Conservation (phyloP, 2,329 filamentous ascomycete species). For the Bertia moriformis region DNA sequence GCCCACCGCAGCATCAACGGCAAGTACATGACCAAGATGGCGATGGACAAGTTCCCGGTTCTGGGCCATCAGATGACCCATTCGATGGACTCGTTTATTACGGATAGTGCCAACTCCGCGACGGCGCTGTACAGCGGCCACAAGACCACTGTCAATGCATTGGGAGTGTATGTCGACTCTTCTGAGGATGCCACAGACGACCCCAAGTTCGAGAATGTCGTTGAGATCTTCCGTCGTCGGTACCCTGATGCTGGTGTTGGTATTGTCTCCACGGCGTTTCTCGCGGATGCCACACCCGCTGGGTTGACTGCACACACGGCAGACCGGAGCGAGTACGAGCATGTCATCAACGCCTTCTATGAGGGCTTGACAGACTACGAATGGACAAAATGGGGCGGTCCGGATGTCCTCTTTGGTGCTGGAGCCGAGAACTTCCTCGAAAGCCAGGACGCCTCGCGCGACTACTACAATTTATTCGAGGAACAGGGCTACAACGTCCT, state of each 20-base stretch:
- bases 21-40: slow-evolving; percentile 62
- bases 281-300: slow-evolving; percentile 71
- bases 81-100: slow-evolving; percentile 73
- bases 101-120: slow-evolving; percentile 73
- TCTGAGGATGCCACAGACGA: slow-evolving; percentile 63
- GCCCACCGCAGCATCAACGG: slow-evolving; percentile 74
- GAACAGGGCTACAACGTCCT: slow-evolving; percentile 60
- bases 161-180: slow-evolving; percentile 69
- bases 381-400: slow-evolving; percentile 61
- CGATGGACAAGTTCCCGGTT: slow-evolving; percentile 73
- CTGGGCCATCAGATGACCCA: slow-evolving; percentile 81
- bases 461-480: slow-evolving; percentile 68
- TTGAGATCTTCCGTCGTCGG: slow-evolving; percentile 56
- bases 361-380: slow-evolving; percentile 67
- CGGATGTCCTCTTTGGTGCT: slow-evolving; percentile 70
- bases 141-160: slow-evolving; percentile 70
- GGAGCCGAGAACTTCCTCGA: slow-evolving; percentile 69
- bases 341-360: slow-evolving; percentile 44
- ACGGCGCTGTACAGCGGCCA: slow-evolving; percentile 71
- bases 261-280: slow-evolving; percentile 65
- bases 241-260: slow-evolving; percentile 41
- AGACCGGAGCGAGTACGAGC: slow-evolving; percentile 51
- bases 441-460: slow-evolving; percentile 51
- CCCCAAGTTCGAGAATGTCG: slow-evolving; percentile 73
- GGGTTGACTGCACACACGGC: slow-evolving; percentile 62